Conservation (phyloP, 2,329 filamentous ascomycete species). For the Ascochyta koolunga region DNA sequence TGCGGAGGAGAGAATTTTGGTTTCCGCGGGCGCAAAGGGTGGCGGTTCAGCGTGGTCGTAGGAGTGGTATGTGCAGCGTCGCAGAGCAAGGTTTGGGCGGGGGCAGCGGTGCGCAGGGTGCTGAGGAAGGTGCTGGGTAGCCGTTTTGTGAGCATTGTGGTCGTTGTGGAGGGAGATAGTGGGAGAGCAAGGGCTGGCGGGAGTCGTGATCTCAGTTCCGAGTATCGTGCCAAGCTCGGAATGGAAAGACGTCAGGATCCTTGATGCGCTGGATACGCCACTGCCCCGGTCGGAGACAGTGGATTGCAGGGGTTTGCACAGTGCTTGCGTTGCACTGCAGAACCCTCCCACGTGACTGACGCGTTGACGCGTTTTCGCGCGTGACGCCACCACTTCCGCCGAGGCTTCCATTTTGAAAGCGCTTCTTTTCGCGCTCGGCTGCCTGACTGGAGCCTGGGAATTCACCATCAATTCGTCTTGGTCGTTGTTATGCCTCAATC, state of each 20-base stretch:
- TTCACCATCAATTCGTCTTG: background rate
- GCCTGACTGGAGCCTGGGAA: background rate
- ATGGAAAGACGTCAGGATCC: background rate
- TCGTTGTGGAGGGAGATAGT: conserved; percentile 16
- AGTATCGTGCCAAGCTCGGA: conserved; percentile 7
- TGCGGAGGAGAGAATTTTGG: conserved; percentile 79
- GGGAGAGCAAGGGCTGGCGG: conserved; percentile 21
- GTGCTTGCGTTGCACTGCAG: background rate
- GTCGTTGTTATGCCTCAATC: background rate
- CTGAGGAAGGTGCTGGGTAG: conserved; percentile 31
- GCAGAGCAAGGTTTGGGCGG: no score
- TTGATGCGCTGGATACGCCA: no score
- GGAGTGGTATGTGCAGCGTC: conserved; percentile 42
- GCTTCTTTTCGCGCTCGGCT: background rate
- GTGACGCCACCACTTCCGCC: conserved; percentile 16
- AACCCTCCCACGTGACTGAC: conserved; percentile 4
- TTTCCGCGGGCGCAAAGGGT: conserved; percentile 72
- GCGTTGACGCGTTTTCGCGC: conserved; percentile 15
- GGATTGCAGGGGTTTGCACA: background rate
- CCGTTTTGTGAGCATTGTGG: conserved; percentile 40
- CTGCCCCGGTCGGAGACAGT: no score
- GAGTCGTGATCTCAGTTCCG: conserved; percentile 20
- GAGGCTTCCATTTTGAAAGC: background rate
- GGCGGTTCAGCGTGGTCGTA: conserved; percentile 53
- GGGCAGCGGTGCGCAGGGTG: conserved; percentile 31